Conservation (phyloP, 176 grass and related monocot genomes). For the Sorghum bicolor region Sorghum_bicolor_NCBIv3 NC_012870.2:25606001-25606500, state of each 20-base stretch:
- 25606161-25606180: conserved; percentile 49
- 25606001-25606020: conserved; percentile 79
- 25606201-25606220: conserved; percentile 58
- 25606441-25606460: conserved; percentile 74
- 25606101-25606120: conserved; percentile 84
- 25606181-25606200: conserved; percentile 77
- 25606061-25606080: conserved; percentile 66
- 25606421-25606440: conserved; percentile 59
- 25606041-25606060: conserved; percentile 80
- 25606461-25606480: conserved; percentile 72
- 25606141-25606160: conserved; percentile 91
- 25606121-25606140: conserved; percentile 98
- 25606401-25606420: conserved; percentile 66
- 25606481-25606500: conserved; percentile 75
- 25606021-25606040: conserved; percentile 71
- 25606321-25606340: conserved; percentile 48
- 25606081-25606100: conserved; percentile 83
- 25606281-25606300: conserved; percentile 63
- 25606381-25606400: conserved; percentile 66
- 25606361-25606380: conserved; percentile 68
- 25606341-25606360: conserved; percentile 63
- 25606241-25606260: conserved; percentile 47
- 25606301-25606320: conserved; percentile 53
- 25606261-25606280: conserved; percentile 44
- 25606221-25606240: conserved; percentile 31